Base-by-base conservation (phyloP, 495 filamentous ascomycete genomes). In the Daldinia grandis region DNA sequence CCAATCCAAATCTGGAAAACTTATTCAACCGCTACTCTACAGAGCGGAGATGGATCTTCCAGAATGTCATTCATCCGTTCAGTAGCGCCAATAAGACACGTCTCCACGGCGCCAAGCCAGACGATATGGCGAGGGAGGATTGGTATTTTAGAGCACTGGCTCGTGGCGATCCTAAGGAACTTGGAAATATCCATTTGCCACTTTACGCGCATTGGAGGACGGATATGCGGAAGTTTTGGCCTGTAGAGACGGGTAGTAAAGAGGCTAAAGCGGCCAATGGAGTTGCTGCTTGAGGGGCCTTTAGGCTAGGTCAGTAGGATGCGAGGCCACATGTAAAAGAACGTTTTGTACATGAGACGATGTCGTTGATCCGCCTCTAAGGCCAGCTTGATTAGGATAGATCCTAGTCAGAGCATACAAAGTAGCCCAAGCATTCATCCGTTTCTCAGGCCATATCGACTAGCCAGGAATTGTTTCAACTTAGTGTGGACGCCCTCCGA, bases 41-140 rank as follows among this genome's bases (percentile, higher is more conserved):
- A 19, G 62, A 64, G 28, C 62, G 62, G 15, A 51, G 62, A 27
- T 51, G 51, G 19, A 30, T 64, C 8, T 64, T 64, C 51, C 62
- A 64, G 19, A 64, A 64, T 54, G 37, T 64, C 53, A 64, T 64
- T 12, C 62, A 64, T 24, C 62, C 62, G 9, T 64, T 47, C 8
- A 64, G 62, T 27, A 64, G 62, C 30, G 62, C 62, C 10, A 64
- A 64, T 21, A 64, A 64, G 50, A 64, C 37, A 5, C 51, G 62
- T 14, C 51, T 64, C 1, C 62, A 64, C 10, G 37, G 62, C 10
- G 62, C 62, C 10, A 51, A 64, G 14, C 51, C 62, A 38, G 62
- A 64, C 28, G 62, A 64, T 30, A 27, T 40, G 12, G 62, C 51
- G 5, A 64, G 62, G 53, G 62, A 64, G 28, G 62, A 64, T 49